phyloP scores from a whole-genome alignment of 2,329 filamentous ascomycete genomes.

The Aspergillus pseudoterreus region DNA sequence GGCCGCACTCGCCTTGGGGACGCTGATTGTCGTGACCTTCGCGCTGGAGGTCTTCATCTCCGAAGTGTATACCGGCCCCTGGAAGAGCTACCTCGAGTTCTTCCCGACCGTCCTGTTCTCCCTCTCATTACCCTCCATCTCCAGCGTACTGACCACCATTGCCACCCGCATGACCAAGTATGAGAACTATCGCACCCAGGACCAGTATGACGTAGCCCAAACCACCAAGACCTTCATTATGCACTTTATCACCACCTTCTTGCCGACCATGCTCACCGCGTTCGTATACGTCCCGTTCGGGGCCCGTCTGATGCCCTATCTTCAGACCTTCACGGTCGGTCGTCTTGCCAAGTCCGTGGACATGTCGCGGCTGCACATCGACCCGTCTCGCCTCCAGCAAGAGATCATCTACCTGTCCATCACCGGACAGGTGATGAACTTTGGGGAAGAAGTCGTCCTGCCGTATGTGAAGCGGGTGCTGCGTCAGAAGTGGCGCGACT shows the following conservation, averaged over 20 bases:
- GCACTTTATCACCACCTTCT: conserved; percentile 94
- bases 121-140: conserved; percentile 73
- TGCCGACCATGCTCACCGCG: conserved; percentile 85
- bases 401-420: conserved; percentile 97
- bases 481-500: conserved; percentile 62
- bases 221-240: conserved; percentile 92
- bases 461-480: conserved; percentile 79
- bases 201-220: conserved; percentile 76
- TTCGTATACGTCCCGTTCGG: conserved; percentile 96
- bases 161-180: conserved; percentile 74
- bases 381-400: conserved; percentile 75
- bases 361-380: conserved; percentile 63
- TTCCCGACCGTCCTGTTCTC: conserved; percentile 86
- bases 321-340: conserved; percentile 74
- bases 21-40: conserved; percentile 81
- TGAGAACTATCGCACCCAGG: conserved; percentile 90
- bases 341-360: conserved; percentile 25
- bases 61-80: conserved; percentile 84
- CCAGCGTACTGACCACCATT: conserved; percentile 68
- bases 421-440: conserved; percentile 85
- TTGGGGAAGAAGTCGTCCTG: conserved; percentile 77
- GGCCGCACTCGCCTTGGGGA: conserved; percentile 69
- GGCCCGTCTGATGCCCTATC: conserved; percentile 74
- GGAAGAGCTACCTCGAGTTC: conserved; percentile 81
- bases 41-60: conserved; percentile 94